These are phyloP conservation scores for Daucus carota DNA, from an alignment of 129 eudicot species.

Conservation along the genomic window DH1_v3.0 NC_030383.2:51923501-51924000, in stretches of 20 bases:
- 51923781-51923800: not conserved
- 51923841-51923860: not conserved
- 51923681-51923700: too few species aligned
- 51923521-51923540: conserved; percentile 64
- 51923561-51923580: conserved; percentile 28
- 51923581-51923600: not conserved
- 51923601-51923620: not conserved
- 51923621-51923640: not conserved
- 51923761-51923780: too few species aligned
- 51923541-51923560: conserved; percentile 49
- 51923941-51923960: conserved; percentile 58
- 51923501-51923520: conserved; percentile 39
- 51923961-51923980: conserved; percentile 69
- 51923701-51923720: too few species aligned
- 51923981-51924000: conserved; percentile 91
- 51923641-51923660: not conserved
- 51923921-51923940: conserved; percentile 33
- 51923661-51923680: not conserved
- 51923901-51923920: conserved; percentile 8
- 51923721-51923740: not conserved
- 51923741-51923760: not conserved
- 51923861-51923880: not conserved
- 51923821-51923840: not conserved
- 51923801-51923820: not conserved
- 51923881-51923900: not conserved